Percentiles rank a stretch among this genome's conserved stretches.
Evolutionary conservation across 1,284 basidiomycete species (phyloP).

Genomic region (Pseudozyma hubeiensis): DNA sequence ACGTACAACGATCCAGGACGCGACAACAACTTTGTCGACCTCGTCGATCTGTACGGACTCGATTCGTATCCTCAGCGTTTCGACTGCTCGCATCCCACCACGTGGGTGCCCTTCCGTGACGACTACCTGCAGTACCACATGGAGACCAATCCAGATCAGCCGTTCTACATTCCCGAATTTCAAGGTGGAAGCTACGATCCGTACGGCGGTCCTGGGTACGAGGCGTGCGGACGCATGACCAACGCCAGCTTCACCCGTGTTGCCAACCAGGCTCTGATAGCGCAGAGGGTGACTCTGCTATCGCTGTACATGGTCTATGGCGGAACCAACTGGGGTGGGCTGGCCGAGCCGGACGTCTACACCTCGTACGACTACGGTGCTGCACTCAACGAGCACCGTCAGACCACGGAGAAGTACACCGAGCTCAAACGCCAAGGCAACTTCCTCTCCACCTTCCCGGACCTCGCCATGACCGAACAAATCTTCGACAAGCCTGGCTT

Average conservation of each 20-base stretch:
- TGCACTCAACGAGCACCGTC: constrained; percentile 45
- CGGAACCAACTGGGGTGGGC: constrained; percentile 78
- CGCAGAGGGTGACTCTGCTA: constrained; percentile 48
- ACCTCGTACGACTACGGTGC: constrained; percentile 70
- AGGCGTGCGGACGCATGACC: constrained; percentile 42
- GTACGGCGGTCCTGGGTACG: constrained; percentile 48
- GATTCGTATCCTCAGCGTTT: constrained; percentile 78
- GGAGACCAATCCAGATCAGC: constrained; percentile 73
- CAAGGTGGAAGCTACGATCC: constrained; percentile 67
- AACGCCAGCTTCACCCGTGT: constrained; percentile 46
- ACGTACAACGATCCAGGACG: constrained; percentile 53
- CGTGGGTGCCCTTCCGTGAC: constrained; percentile 71
- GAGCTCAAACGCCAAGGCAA: constrained; percentile 53
- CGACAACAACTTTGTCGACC: constrained; percentile 56
- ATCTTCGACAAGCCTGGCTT: constrained; percentile 25
- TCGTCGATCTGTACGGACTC: constrained; percentile 73
- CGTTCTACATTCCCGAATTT: constrained; percentile 77
- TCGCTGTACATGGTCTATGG: constrained; percentile 77
- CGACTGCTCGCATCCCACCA: constrained; percentile 77
- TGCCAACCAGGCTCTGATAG: constrained; percentile 35
- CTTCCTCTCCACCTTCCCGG: constrained; percentile 48
- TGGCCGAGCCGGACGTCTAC: constrained; percentile 38
- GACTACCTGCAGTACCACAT: constrained; percentile 51
- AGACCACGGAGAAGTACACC: constrained; percentile 44
- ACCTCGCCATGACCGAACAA: constrained; percentile 45